These are phyloP conservation scores for Diatrype stigma DNA, from an alignment of 2,329 filamentous ascomycete genomes.

Conservation along the genomic window DNA sequence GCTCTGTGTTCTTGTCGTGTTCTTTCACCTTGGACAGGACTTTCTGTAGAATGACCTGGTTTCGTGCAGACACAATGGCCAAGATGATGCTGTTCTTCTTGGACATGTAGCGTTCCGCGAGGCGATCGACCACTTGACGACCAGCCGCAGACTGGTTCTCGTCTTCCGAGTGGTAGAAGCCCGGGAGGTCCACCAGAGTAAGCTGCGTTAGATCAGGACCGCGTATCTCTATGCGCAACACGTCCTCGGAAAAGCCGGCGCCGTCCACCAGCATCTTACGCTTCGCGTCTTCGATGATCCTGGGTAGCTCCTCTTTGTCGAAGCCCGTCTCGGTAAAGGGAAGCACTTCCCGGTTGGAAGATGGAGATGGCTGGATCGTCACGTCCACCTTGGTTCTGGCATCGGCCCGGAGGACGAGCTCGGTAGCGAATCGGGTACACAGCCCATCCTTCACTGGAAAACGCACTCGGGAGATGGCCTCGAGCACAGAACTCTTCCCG, in stretches of 20 bases:
- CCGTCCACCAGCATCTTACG: conserved; percentile 36
- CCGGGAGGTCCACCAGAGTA: conserved; percentile 53
- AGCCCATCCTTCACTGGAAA: conserved; percentile 53
- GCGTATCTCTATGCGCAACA: conserved; percentile 42
- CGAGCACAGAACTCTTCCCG: conserved; percentile 62
- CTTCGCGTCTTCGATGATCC: conserved; percentile 49
- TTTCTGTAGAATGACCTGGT: conserved; percentile 47
- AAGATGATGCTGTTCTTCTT: conserved; percentile 56
- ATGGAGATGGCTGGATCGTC: conserved; percentile 30
- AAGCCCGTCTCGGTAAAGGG: conserved; percentile 32
- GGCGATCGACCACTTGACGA: conserved; percentile 28
- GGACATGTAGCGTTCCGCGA: conserved; percentile 51
- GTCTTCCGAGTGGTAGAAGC: conserved; percentile 33
- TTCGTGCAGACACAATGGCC: conserved; percentile 46
- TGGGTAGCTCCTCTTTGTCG: conserved; percentile 35
- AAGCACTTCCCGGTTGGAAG: conserved; percentile 11
- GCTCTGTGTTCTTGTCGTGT: conserved; percentile 37
- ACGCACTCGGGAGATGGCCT: conserved; percentile 58
- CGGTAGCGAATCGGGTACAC: conserved; percentile 59
- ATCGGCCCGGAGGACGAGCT: conserved; percentile 48
- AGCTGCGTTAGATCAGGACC: conserved; percentile 41
- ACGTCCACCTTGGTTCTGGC: conserved; percentile 33
- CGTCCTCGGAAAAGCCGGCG: conserved; percentile 39
- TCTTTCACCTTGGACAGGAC: conserved; percentile 41
- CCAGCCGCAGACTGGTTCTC: conserved; percentile 28